phyloP scores from a whole-genome alignment of 805 yeast genomes.

The Yamadazyma takamatsuzukensis region DNA sequence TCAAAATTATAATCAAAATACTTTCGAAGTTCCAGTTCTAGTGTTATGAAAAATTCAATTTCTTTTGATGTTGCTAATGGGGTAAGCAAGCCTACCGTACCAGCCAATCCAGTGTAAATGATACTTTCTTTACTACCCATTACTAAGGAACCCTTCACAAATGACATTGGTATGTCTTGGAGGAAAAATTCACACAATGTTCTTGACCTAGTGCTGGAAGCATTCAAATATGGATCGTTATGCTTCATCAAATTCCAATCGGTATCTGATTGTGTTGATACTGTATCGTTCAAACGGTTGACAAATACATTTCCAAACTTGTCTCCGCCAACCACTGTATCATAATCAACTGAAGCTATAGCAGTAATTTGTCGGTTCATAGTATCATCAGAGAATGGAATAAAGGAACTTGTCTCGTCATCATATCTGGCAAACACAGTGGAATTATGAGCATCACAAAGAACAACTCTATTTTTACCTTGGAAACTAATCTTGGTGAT shows the following conservation, averaged over 20 bases:
- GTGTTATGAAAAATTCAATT: conserved; percentile 49
- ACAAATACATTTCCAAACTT: conserved; percentile 78
- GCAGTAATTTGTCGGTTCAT: conserved; percentile 65
- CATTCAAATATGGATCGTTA: conserved; percentile 39
- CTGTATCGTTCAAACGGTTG: conserved; percentile 58
- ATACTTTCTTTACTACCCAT: conserved; percentile 63
- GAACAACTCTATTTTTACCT: conserved; percentile 54
- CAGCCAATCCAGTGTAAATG: conserved; percentile 74
- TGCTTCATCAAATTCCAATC: conserved; percentile 38
- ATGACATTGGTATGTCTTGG: conserved; percentile 67
- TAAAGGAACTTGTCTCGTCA: conserved; percentile 44
- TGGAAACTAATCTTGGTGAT: conserved; percentile 53
- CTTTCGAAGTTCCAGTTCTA: conserved; percentile 48
- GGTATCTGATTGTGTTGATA: conserved; percentile 48
- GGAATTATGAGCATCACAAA: conserved; percentile 72
- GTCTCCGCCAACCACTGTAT: conserved; percentile 81
- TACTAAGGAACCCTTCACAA: conserved; percentile 51
- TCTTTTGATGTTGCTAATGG: conserved; percentile 68
- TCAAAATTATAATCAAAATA: conserved; percentile 22
- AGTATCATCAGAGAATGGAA: conserved; percentile 67
- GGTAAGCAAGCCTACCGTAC: conserved; percentile 69
- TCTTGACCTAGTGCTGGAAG: conserved; percentile 50
- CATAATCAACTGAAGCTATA: conserved; percentile 60
- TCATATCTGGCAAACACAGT: conserved; percentile 56
- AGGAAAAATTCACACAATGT: conserved; percentile 56